phyloP scores from a whole-genome alignment of 768 basidiomycete species.

The Crassisporium funariophilum region DNA sequence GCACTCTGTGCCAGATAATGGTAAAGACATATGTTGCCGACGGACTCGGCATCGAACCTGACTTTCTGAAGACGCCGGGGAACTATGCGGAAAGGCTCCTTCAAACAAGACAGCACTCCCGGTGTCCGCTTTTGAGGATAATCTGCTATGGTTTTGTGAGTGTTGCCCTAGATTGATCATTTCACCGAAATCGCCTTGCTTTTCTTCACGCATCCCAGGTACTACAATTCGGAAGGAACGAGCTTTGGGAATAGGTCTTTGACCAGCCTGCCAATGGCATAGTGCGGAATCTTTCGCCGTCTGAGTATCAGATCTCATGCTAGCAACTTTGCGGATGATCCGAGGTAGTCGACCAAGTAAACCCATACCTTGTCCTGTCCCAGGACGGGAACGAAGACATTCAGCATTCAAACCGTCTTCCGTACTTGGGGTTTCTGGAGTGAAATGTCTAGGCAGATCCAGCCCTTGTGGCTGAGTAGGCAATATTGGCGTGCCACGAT shows the following conservation, averaged over 20 bases:
- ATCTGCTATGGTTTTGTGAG: no score
- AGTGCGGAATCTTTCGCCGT: slow-evolving; percentile 7
- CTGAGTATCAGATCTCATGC: slow-evolving; percentile 32
- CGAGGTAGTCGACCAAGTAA: slow-evolving; percentile 24
- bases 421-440: no score
- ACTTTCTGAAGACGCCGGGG: no score
- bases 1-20: neutral
- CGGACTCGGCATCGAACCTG: no score
- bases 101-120: no score
- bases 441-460: no score
- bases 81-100: no score
- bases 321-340: slow-evolving; percentile 40
- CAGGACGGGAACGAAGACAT: neutral
- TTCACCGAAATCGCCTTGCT: no score
- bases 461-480: no score
- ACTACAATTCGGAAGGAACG: slow-evolving; percentile 29
- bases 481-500: slow-evolving; percentile 1
- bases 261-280: slow-evolving; percentile 4
- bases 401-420: no score
- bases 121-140: no score
- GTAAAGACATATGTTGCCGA: neutral
- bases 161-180: no score
- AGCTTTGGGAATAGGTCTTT: slow-evolving; percentile 27
- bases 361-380: neutral
- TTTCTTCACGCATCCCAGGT: neutral